phyloP scores from a whole-genome alignment of 176 grass and related monocot genomes.

The Triticum timopheevii region DNA sequence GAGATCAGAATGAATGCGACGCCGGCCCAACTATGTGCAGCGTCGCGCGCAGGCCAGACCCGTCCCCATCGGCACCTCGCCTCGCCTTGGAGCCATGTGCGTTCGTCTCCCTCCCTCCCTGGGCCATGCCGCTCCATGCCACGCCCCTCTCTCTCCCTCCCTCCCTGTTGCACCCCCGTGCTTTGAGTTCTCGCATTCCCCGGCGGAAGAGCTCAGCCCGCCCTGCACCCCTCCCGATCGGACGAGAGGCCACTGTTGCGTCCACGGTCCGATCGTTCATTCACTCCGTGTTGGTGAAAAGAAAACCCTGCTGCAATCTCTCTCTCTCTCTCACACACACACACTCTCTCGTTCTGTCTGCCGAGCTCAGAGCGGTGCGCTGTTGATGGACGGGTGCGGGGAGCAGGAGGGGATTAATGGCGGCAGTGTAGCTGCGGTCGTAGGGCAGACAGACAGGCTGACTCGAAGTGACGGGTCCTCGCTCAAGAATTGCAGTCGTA shows the following conservation, averaged over 20 bases:
- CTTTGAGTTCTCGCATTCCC: conserved; percentile 29
- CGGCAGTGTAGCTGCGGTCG: not conserved
- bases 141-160: not conserved
- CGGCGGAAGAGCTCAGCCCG: not conserved
- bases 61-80: conserved; percentile 30
- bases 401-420: conserved; percentile 4
- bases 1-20: conserved; percentile 52
- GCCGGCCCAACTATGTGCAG: not conserved
- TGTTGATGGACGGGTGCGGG: not conserved
- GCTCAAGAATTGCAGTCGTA: too few relatives aligned
- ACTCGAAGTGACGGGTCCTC: conserved; percentile 41
- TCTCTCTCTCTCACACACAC: not conserved
- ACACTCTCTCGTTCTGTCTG: not conserved
- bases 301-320: conserved; percentile 1
- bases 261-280: not conserved
- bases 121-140: not conserved
- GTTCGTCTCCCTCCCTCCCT: not conserved
- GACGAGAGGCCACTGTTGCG: not conserved
- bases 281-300: conserved; percentile 11
- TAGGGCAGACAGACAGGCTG: not conserved
- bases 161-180: not conserved
- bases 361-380: not conserved
- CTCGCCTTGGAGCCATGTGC: not conserved
- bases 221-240: not conserved
- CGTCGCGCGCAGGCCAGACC: conserved; percentile 25